These are phyloP conservation scores for Magnolia changhungtana DNA, from an alignment of 164 flowering plant genomes.

Conservation along the genomic window DNA sequence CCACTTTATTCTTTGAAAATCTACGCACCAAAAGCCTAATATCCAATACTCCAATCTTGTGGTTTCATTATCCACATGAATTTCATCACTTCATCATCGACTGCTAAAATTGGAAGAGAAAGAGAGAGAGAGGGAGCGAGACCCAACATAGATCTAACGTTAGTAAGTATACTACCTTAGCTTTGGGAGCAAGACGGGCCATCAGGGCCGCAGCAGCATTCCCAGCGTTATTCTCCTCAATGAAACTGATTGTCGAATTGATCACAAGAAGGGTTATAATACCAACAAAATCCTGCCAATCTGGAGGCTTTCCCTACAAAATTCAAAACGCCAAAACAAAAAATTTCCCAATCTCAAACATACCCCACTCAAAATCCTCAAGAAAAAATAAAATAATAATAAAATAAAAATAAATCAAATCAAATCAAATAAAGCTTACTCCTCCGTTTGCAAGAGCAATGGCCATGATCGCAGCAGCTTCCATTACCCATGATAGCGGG, in stretches of 20 bases:
- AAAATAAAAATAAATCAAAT: background rate
- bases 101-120: no score
- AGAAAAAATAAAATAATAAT: background rate
- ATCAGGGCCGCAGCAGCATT: conserved; percentile 96
- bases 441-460: conserved; percentile 95
- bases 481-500: conserved; percentile 97
- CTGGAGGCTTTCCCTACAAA: conserved; percentile 78
- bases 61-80: no score
- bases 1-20: background rate
- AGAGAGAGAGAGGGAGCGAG: no score
- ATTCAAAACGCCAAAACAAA: background rate
- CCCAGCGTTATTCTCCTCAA: conserved; percentile 92
- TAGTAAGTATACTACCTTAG: conserved; percentile 43
- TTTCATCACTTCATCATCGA: no score
- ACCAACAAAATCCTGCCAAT: conserved; percentile 93
- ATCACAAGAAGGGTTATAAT: conserved; percentile 70
- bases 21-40: no score
- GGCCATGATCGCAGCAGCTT: conserved; percentile 94
- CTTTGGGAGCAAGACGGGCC: conserved; percentile 92
- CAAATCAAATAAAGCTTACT: conserved; percentile 34
- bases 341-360: background rate
- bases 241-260: conserved; percentile 88
- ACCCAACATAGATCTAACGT: background rate
- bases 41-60: no score
- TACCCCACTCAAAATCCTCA: background rate